Base-by-base conservation (phyloP, 164 flowering plant genomes). In the Vitis labrusca region DNA sequence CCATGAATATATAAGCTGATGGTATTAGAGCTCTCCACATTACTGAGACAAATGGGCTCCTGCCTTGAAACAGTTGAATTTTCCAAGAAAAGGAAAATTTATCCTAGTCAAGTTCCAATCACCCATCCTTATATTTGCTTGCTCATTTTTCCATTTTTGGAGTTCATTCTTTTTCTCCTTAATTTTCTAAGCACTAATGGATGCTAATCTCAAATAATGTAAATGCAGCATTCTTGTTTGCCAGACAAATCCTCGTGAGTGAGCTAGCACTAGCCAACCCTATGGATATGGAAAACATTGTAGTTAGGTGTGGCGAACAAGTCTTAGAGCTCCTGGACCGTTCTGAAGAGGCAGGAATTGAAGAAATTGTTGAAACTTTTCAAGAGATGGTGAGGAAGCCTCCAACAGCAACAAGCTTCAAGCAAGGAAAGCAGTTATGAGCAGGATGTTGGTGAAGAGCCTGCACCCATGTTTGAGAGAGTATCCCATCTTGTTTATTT, bases 161-260 rank as follows among this genome's bases (percentile, higher is more conserved):
- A 32, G 44, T 4, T 32, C 8, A 32, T 32, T 32, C 44, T 32
- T 32, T 32, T 2, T 0, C 44, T 32, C 44, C 7, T 32, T 32
- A 2, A 32, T 32, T 32, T 2, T 3, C 3, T 32, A 32, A 17
- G 12, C 27, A 3, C 14, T 47, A 7, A 44, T 10, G 29, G 23
- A 65, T 23, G 14, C 57, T 68, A 50, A 71, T 70, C 16, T 44
- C n/a, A 52, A 32, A 52, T 50, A 29, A n/a, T 63, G 5, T 61
- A 17, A 23, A 67, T 82, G 81, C 89, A 96, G 99, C 78, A 78
- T 88, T 61, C 83, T 96, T 73, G 81, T 93, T 66, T 82, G 84
- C 73, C 86, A 19, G 91, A 61, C 98, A 96, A 78, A 77, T 77
- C 61, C 88, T 93, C 10, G 48, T 88, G 29, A 87, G 86, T 49